Base-by-base conservation (phyloP, 1,284 basidiomycete species). In the Cutaneotrichosporon dermatis region DNA sequence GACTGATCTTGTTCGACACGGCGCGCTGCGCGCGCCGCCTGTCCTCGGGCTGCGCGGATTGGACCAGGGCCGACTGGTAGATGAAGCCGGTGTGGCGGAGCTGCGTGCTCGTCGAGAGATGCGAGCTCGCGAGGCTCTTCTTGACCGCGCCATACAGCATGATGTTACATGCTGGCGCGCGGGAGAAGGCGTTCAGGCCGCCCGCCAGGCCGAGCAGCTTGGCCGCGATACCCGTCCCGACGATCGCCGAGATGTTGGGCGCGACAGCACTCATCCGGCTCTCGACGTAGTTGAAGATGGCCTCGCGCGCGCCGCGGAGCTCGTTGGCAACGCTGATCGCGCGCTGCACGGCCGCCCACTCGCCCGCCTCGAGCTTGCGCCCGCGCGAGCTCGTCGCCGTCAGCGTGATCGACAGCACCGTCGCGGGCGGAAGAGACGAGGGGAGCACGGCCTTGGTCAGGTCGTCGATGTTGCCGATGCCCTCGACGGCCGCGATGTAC, bases 221-320 rank as follows among this genome's bases (percentile, higher is more conserved):
- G 51, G 96, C 95, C 46, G 96, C 96, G 80, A 93, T 95, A 64
- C 90, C 91, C 57, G 95, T 97, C 74, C 96, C 95, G 77, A 99
- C 91, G 76, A 99, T 95, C 74, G 90, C 89, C 69, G 92, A 95
- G 73, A 99, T 86, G 78, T 99, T 99, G 66, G 96, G 96, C 62
- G 95, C 94, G 70, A 99, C 88, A 55, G 94, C 86, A 79, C 91
- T 90, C 91, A 99, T 99, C 77, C 96, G 86, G 72, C 92, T 96
- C 82, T 96, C 95, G 76, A 99, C 96, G 82, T 98, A 99, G 81
- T 90, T 87, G 80, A 99, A 93, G 69, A 99, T 99, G 86, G 92
- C 89, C 80, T 90, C 90, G 52, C 93, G 85, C 0, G 90, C 89
- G 64, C 89, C 87, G 69, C 97, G 90, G 34, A 99, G 80, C 57